Evolutionary conservation across 169 alveolate species (phyloP).

Genomic region (Neospora caninum): DNA sequence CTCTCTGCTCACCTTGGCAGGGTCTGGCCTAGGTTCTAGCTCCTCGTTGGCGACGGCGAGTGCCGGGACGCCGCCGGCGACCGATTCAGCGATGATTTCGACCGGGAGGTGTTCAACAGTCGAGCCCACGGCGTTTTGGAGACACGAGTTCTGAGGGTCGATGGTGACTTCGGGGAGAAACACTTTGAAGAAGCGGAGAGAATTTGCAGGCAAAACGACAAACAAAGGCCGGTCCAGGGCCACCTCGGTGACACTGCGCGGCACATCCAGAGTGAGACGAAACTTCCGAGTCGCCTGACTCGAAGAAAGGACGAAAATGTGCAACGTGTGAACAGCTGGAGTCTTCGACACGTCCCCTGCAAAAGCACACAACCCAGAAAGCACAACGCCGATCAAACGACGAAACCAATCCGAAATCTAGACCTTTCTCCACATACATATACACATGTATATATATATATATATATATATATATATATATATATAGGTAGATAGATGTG

Average conservation of each 20-base stretch:
- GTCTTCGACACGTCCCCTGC: no score
- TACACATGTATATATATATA: background rate
- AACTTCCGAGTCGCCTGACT: background rate
- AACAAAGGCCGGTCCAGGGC: background rate
- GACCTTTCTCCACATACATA: background rate
- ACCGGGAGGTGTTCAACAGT: background rate
- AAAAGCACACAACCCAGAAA: no score
- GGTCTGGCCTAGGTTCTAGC: background rate
- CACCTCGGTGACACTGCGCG: background rate
- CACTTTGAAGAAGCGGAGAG: background rate
- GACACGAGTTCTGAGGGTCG: background rate
- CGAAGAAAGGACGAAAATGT: background rate
- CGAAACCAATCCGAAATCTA: no score
- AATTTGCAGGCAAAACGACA: background rate
- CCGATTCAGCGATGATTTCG: background rate
- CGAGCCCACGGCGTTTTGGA: background rate
- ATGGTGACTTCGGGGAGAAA: background rate
- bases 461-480: background rate
- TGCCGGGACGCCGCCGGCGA: background rate
- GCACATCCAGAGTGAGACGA: background rate
- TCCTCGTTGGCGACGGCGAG: conserved; percentile 20
- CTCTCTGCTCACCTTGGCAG: background rate
- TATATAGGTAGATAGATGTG: background rate
- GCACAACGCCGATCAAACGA: no score
- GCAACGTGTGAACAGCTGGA: background rate